Base-by-base conservation (phyloP, 2,329 filamentous ascomycete genomes). In the Diaporthe batatas region DNA sequence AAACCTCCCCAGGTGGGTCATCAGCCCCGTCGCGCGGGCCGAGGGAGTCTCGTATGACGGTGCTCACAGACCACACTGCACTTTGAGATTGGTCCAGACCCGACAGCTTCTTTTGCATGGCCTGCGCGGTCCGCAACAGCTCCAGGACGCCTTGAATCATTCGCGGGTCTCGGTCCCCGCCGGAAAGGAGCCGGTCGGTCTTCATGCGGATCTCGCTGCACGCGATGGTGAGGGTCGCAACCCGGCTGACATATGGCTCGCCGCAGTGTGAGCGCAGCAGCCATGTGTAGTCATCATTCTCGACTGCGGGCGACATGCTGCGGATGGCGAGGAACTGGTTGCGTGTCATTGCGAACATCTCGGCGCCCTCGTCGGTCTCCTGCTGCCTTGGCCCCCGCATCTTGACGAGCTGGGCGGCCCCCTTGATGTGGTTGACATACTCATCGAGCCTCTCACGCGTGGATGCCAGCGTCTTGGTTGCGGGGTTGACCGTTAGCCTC, bases 151-250 rank as follows among this genome's bases (percentile, higher is more conserved):
- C 34, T 14, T 65, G 47, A 34, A 65, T 65, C 34, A 55, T 65
- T 8, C 57, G 29, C 10, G 69, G 42, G 68, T 53, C 18, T 49
- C 76, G 73, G 29, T 75, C 71, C 77, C 95, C 95, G 0, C 85
- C 97, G 29, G 94, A 94, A 0, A 96, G 96, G 75, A 91, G 97
- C 72, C 89, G 93, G 75, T 91, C 90, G 7, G 76, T 68, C 49
- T 76, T 75, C 58, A 76, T 76, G 16, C 76, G 69, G 34, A 77
- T 73, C 51, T 76, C 73, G 57, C 74, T 76, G 71, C 72, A 73
- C 25, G 72, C 70, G 62, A 77, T 75, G 29, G 76, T 75, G 73
- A 77, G 74, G 18, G 67, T 72, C 6, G 75, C 76, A 4, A 77
- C 69, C 5, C 57, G 57, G 49, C 57, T 76, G 25, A 73, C 73